These are phyloP conservation scores for Gastrodia elata DNA, from an alignment of 106 monocot genomes.

Conservation along the genomic window DNA sequence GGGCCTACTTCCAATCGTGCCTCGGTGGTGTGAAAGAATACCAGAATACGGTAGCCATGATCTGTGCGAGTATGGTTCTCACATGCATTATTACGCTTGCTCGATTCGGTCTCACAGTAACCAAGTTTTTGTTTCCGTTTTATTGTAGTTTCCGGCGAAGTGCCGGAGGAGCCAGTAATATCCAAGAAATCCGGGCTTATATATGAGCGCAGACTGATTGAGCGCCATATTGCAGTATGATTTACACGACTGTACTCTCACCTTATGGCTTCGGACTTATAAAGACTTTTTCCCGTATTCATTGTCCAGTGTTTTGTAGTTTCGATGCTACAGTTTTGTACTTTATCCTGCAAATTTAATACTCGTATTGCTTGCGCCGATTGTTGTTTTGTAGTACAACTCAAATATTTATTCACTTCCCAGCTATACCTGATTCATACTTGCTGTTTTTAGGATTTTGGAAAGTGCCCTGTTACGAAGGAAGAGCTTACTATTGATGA, in stretches of 20 bases:
- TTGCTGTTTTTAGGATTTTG: slow-evolving; percentile 47
- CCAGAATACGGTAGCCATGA: slow-evolving; percentile 27
- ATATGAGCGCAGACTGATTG: slow-evolving; percentile 24
- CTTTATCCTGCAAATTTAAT: not conserved
- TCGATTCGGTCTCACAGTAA: not conserved
- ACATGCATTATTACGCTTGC: not conserved
- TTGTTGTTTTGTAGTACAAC: not conserved
- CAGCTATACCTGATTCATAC: slow-evolving; percentile 2
- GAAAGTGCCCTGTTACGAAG: slow-evolving; percentile 88
- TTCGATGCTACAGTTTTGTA: not conserved
- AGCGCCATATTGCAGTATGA: slow-evolving; percentile 60
- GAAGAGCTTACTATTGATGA: slow-evolving; percentile 82
- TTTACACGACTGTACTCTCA: not conserved
- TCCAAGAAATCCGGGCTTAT: slow-evolving; percentile 38
- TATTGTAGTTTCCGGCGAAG: slow-evolving; percentile 73
- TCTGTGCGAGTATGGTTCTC: slow-evolving; percentile 50
- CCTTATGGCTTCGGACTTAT: not conserved
- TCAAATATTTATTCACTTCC: not conserved
- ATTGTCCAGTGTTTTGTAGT: not conserved
- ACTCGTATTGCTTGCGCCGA: not conserved
- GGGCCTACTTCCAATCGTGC: not conserved
- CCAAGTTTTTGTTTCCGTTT: not conserved
- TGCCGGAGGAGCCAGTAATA: slow-evolving; percentile 89
- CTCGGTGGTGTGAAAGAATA: not conserved
- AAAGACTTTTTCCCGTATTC: not conserved